A percentile compares a stretch with the other conserved stretches of the same genome.
Conservation (phyloP, 1,284 basidiomycete genomes). For the Phellopilus nigrolimitatus region DNA sequence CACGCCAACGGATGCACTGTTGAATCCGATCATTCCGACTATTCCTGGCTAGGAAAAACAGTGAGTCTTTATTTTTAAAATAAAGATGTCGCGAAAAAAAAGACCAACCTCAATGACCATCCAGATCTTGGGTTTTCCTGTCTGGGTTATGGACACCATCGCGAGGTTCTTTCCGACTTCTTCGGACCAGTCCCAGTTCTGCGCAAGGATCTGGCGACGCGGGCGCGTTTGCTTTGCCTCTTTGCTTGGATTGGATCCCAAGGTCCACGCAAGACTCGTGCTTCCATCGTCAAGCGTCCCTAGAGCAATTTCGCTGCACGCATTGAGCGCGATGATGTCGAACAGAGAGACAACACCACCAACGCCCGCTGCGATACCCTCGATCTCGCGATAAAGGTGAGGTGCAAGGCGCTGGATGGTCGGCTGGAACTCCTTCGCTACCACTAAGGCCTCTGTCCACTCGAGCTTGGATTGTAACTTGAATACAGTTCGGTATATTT, state of each 20-base stretch:
- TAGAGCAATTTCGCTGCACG: constrained; percentile 35
- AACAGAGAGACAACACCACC: constrained; percentile 25
- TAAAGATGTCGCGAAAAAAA: background rate
- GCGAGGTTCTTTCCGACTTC: constrained; percentile 32
- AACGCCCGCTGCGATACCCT: constrained; percentile 31
- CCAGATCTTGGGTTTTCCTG: constrained; percentile 32
- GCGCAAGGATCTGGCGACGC: constrained; percentile 29
- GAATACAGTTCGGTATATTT: constrained; percentile 32
- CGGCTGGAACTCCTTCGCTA: constrained; percentile 27
- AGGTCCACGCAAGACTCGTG: constrained; percentile 30
- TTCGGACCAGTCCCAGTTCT: constrained; percentile 38
- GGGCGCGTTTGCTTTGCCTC: constrained; percentile 10
- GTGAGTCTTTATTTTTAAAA: background rate
- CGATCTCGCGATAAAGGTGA: constrained; percentile 32
- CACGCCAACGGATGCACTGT: constrained; percentile 32
- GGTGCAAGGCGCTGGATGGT: constrained; percentile 28
- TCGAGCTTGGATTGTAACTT: constrained; percentile 29
- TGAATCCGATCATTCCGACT: constrained; percentile 37
- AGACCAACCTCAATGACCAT: constrained; percentile 35
- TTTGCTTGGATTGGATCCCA: no score
- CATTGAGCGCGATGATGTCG: constrained; percentile 34
- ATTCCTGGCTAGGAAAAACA: constrained; percentile 30
- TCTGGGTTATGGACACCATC: constrained; percentile 28
- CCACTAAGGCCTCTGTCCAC: constrained; percentile 29
- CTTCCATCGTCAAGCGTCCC: constrained; percentile 36